These are phyloP conservation scores for Marasmius oreades DNA, from an alignment of 1,284 basidiomycete species.

Conservation along the genomic window DNA sequence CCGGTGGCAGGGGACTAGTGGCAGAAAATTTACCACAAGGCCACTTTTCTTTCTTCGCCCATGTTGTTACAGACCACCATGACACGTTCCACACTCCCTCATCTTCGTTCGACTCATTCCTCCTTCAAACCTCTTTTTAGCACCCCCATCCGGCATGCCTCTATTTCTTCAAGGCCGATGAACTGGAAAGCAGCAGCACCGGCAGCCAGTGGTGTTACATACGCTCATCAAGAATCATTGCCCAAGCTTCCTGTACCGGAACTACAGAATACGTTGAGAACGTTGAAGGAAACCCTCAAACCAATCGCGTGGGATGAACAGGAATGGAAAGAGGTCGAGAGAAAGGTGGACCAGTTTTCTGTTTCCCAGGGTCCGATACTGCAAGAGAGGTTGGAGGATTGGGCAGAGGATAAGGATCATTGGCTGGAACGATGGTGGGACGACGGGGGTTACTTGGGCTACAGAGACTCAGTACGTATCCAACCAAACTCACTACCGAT, in stretches of 20 bases:
- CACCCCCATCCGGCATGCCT: slow-evolving; percentile 1
- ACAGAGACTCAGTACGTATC: slow-evolving; percentile 69
- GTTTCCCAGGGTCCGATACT: slow-evolving; percentile 47
- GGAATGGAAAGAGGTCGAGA: slow-evolving; percentile 50
- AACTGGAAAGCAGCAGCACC: slow-evolving; percentile 53
- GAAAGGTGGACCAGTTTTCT: slow-evolving; percentile 65
- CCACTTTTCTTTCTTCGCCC: background rate
- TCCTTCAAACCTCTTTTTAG: slow-evolving; percentile 1
- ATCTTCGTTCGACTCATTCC: background rate
- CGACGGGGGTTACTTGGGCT: slow-evolving; percentile 64
- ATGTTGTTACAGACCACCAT: background rate
- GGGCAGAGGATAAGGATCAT: slow-evolving; percentile 49
- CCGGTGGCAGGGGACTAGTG: background rate
- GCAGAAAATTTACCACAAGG: background rate
- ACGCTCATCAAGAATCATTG: slow-evolving; percentile 39
- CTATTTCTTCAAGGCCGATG: slow-evolving; percentile 26
- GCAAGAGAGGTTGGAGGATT: slow-evolving; percentile 52
- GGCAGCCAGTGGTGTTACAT: slow-evolving; percentile 38
- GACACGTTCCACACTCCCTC: background rate
- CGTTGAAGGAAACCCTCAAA: slow-evolving; percentile 56
- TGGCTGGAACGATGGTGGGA: slow-evolving; percentile 89
- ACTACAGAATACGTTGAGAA: slow-evolving; percentile 51
- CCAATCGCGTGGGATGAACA: slow-evolving; percentile 61
- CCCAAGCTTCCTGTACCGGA: slow-evolving; percentile 64
- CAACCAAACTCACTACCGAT: background rate